phyloP scores from a whole-genome alignment of 2,329 filamentous ascomycete genomes.

The Diaporthe sp. region DNA sequence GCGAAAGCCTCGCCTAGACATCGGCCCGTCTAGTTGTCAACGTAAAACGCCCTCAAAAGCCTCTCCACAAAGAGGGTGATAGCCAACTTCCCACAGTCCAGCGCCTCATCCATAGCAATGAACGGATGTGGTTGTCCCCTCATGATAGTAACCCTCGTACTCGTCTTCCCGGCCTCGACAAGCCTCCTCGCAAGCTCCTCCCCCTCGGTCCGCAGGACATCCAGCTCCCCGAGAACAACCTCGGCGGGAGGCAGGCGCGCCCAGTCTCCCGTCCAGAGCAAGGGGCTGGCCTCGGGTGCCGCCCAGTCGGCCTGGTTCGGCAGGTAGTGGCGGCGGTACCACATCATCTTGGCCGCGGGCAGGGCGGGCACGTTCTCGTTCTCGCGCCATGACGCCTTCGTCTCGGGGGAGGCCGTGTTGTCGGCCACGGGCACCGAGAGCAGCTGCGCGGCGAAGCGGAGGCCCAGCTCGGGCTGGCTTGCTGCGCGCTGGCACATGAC shows the following conservation, averaged over 20 bases:
- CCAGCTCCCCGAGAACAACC: conserved; percentile 64
- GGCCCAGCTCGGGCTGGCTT: conserved; percentile 24
- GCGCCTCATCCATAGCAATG: conserved; percentile 65
- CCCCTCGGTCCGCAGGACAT: conserved; percentile 66
- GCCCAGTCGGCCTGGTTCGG: conserved; percentile 56
- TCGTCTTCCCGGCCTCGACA: conserved; percentile 53
- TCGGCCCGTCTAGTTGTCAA: conserved; percentile 21
- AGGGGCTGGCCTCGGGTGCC: conserved; percentile 62
- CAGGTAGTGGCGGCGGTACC: conserved; percentile 69
- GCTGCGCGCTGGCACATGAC: conserved; percentile 39
- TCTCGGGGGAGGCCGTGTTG: conserved; percentile 60
- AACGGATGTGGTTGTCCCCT: conserved; percentile 68
- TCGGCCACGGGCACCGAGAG: conserved; percentile 68
- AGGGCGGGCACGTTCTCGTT: conserved; percentile 63
- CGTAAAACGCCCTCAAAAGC: conserved; percentile 32
- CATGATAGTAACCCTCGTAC: conserved; percentile 59
- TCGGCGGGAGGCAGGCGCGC: conserved; percentile 59
- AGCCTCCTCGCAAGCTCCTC: conserved; percentile 62
- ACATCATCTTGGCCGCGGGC: conserved; percentile 67
- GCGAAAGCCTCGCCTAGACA: too few relatives aligned
- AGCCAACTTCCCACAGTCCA: conserved; percentile 60
- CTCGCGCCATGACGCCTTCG: conserved; percentile 58
- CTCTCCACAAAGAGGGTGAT: conserved; percentile 52
- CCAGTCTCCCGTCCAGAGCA: conserved; percentile 63
- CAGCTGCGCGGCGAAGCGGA: conserved; percentile 57